Base-by-base conservation (phyloP, 148 eudicot species). In the Chenopodium album region DNA sequence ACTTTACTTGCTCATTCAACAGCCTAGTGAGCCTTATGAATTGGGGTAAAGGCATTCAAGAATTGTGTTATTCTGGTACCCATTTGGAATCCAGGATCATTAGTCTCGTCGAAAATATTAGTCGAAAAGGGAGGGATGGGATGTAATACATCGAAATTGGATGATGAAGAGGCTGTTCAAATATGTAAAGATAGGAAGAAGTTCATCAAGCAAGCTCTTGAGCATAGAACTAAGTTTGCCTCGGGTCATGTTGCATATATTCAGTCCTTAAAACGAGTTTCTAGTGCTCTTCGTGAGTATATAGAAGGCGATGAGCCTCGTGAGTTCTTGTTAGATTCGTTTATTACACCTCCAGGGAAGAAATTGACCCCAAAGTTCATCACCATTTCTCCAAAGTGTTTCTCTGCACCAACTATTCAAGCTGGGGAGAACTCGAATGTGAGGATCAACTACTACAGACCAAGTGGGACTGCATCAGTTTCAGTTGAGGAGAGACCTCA, bases 151-250 rank as follows among this genome's bases (percentile, higher is more conserved):
- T 96, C 99, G 6, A 96, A 94, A 81, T 84, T 96, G 87, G 99
- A 96, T 70, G 94, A 94, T 78, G 99, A 94, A 86, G 98, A 94
- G 87, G 97, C 93, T 5, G 97, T 96, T 67, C 95, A 91, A 71
- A 89, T 96, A 9, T 96, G 99, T 79, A 96, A 91, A 78, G 99
- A 96, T 79, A 82, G 99, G 22, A 96, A 92, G 64, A 89, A 82
- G 82, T 96, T 94, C 86, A 94, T 96, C 46, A 92, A 92, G 79
- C 94, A 94, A 91, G 99, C 99, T 4, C 94, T 96, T 70, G 98
- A 94, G 87, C 89, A 94, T 26, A 86, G 98, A 81, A 86, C 80
- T 65, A 83, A 77, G 66, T 94, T 96, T 82, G 98, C 98, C 74
- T 87, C 94, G 6, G 92, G 92, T 71, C 99, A 96, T 77, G 28